Evolutionary conservation across 2,329 filamentous ascomycete genomes (phyloP), one percentile per base, ranked within the genome.

Genomic region (Macrophomina tecta): DNA sequence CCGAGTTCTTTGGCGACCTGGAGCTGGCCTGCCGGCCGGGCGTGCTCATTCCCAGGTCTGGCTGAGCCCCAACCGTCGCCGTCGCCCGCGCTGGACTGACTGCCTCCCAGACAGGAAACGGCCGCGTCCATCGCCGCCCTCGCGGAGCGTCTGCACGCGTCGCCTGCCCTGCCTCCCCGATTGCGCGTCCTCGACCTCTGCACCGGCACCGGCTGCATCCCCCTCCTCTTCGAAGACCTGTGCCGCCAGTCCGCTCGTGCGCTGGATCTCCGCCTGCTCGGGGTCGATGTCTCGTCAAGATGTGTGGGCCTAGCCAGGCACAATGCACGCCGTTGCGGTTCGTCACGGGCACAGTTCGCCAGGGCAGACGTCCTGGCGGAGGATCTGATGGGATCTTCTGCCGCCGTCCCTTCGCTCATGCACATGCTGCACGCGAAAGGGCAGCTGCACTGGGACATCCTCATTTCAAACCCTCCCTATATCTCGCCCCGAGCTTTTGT

Each of bases 381-480:
- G n/a, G 45, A 16, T 16, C n/a, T 14, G 3, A 14, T 5, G 9
- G 18, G 9, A 7, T 7, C 40, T 23, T 16, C 11, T 3, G 23
- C 8, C 36, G 11, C 45, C 18, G 63, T 28, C 5, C 51, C 49
- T 7, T 28, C 55, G 28, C 38, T 67, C 18, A 42, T 48, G 36
- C 18, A 38, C 18, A 40, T 67, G 28, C 56, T 67, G n/a, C 46
- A 42, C 14, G 18, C 18, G n/a, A 48, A 14, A 23, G 51, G 23
- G 30, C 16, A 30, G 48, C 49, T 48, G 30, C 11, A 69, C 28
- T 67, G 62, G 18, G 61, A 66, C 69, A 80, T 98, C 4, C 79
- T 99, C 1, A 86, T 95, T 42, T 91, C 91, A 1, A 99, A 99
- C 73, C 95, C 95, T 16, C 95, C 95, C 0, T 98, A 98, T 76